Conservation (phyloP, 2,329 filamentous ascomycete genomes). For the Fusarium irregulare region DNA sequence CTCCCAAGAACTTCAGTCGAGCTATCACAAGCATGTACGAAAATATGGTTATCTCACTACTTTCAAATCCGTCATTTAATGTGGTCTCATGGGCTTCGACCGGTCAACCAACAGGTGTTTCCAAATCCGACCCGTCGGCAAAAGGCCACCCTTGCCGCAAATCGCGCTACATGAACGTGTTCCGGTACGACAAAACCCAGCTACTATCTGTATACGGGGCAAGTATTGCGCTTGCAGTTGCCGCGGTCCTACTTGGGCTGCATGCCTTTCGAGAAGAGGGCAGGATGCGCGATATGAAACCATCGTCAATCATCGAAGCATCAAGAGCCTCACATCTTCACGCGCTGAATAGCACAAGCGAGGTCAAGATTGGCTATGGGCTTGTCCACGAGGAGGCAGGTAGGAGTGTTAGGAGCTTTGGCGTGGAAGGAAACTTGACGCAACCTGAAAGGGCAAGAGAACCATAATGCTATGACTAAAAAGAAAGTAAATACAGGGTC, state of each 20-base stretch:
- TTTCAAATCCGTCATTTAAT: fast-evolving
- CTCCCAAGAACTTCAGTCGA: fast-evolving
- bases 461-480: too few species aligned
- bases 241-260: fast-evolving
- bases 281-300: conserved; percentile 11
- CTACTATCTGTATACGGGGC: neutral
- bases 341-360: fast-evolving
- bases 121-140: fast-evolving
- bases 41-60: neutral
- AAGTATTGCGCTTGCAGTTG: neutral
- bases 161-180: neutral
- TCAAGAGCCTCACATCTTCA: neutral
- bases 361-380: neutral
- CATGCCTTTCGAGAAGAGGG: conserved; percentile 4
- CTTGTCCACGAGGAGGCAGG: neutral
- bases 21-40: conserved; percentile 9
- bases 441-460: neutral
- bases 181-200: neutral
- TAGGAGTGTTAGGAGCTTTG: neutral
- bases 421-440: neutral
- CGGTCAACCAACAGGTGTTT: neutral
- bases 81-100: neutral
- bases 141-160: neutral
- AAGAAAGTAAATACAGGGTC: too few species aligned
- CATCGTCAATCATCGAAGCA: neutral